These are phyloP conservation scores for Calocybe cyanea DNA, from an alignment of 768 basidiomycete species.

Conservation along the genomic window DNA sequence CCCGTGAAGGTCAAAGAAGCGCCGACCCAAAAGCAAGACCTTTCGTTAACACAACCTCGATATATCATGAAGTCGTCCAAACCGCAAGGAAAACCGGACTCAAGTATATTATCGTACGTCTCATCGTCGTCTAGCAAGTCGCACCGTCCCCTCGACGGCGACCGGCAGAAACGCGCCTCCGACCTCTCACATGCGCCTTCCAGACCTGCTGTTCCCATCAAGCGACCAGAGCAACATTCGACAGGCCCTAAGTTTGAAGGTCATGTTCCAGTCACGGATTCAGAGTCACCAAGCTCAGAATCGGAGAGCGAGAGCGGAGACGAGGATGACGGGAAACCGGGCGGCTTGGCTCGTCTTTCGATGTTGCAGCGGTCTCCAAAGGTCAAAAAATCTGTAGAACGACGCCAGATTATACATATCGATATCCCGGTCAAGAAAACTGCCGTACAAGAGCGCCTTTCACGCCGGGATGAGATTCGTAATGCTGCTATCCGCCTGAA, in stretches of 20 bases:
- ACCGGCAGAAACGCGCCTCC: slow-evolving; percentile 32
- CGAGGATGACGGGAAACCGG: slow-evolving; percentile 43
- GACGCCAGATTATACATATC: slow-evolving; percentile 61
- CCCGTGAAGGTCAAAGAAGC: slow-evolving; percentile 9
- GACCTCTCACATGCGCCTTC: slow-evolving; percentile 39
- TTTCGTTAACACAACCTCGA: slow-evolving; percentile 9
- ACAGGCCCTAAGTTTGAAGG: slow-evolving; percentile 28
- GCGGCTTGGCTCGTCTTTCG: slow-evolving; percentile 50
- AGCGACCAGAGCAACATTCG: slow-evolving; percentile 17
- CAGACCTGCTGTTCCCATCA: slow-evolving; percentile 19
- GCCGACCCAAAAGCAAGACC: slow-evolving; percentile 6
- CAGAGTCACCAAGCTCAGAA: slow-evolving; percentile 38
- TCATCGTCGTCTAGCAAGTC: slow-evolving; percentile 18
- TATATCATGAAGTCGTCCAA: slow-evolving; percentile 14
- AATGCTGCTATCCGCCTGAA: slow-evolving; percentile 66
- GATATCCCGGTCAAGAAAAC: slow-evolving; percentile 47
- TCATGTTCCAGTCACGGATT: slow-evolving; percentile 16
- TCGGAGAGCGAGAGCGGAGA: slow-evolving; percentile 40
- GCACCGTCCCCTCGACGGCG: slow-evolving; percentile 24
- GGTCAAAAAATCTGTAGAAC: slow-evolving; percentile 51
- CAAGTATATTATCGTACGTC: slow-evolving; percentile 3
- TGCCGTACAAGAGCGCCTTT: slow-evolving; percentile 45
- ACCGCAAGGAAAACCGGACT: slow-evolving; percentile 7
- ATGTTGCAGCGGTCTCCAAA: slow-evolving; percentile 60
- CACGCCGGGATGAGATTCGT: slow-evolving; percentile 58